Base-by-base conservation (phyloP, 1,139 yeast genomes). In the Zygoascus meyerae region DNA sequence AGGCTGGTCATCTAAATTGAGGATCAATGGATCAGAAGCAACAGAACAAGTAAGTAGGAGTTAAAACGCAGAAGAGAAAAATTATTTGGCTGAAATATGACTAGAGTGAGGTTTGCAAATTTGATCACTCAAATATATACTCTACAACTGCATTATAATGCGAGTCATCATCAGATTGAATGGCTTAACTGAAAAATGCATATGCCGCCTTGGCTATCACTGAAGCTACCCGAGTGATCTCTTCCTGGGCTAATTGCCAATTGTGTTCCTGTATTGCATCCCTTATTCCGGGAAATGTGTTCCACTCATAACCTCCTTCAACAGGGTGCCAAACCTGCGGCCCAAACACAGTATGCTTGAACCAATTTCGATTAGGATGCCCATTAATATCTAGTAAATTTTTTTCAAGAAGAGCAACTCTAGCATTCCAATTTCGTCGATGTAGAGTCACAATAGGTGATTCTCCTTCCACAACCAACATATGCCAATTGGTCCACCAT, bases 371-470 rank as follows among this genome's bases (percentile, higher is more conserved):
- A 5, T 67, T 62, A 3, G 75, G 74, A 8, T 75, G 61, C 1
- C 82, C 80, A 15, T 66, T 70, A 3, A 71, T 66, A 15, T 71
- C 66, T 21, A 81, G 59, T 53, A 84, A 71, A 18, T 71, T 69
- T 55, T 75, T 76, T 54, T 81, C 85, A 48, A 86, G 72, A 14
- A 69, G 66, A 14, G 78, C 66, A 60, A 87, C 66, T 52, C 79
- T 78, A 29, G 79, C 74, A 65, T 90, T 90, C 87, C 95, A 84
- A 51, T 77, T 78, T 83, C 87, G 78, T 57, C 97, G 73, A 55
- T 78, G 80, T 50, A 81, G 75, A 0, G 90, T 76, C 48, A 84
- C 69, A 41, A 83, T 64, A 2, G 87, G 77, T 0, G 95, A 90
- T 59, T 86, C 95, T 33, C 65, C 67, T 7, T 46, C 46, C 10